A percentile compares a stretch with the other conserved stretches of the same genome.
phyloP scores from a whole-genome alignment of 805 yeast genomes.

The Metschnikowia shivogae region DNA sequence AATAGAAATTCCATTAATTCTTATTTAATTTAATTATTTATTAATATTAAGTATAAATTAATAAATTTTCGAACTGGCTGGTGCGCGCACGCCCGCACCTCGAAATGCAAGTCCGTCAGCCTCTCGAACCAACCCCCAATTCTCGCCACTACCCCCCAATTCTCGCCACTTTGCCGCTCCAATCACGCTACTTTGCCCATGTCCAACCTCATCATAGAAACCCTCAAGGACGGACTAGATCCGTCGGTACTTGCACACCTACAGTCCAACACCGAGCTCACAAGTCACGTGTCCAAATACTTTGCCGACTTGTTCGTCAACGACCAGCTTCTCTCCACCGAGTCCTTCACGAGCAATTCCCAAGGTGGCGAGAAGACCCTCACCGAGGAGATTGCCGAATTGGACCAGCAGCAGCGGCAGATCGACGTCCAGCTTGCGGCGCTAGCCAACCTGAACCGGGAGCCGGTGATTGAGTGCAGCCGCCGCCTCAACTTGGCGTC shows the following conservation, averaged over 20 bases:
- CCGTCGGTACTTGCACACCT: constrained; percentile 20
- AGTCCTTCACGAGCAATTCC: constrained; percentile 38
- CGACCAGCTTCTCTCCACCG: constrained; percentile 45
- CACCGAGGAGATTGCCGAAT: constrained; percentile 70
- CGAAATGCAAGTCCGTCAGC: too few species aligned
- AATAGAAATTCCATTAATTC: too few species aligned
- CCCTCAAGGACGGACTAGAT: constrained; percentile 26
- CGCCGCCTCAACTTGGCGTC: constrained; percentile 25
- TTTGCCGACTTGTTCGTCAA: constrained; percentile 44
- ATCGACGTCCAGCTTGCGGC: constrained; percentile 45
- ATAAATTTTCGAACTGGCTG: too few species aligned
- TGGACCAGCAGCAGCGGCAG: constrained; percentile 52
- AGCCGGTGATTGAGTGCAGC: constrained; percentile 41
- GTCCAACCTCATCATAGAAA: constrained; percentile 34
- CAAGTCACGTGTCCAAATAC: constrained; percentile 23
- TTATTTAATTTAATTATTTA: too few species aligned
- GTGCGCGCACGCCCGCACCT: too few species aligned
- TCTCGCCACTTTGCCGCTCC: too few species aligned
- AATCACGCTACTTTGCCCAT: too few species aligned
- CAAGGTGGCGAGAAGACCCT: constrained; percentile 26
- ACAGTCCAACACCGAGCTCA: constrained; percentile 18
- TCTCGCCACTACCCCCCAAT: too few species aligned
- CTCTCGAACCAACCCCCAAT: too few species aligned
- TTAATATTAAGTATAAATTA: too few species aligned
- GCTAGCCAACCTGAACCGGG: constrained; percentile 38